Evolutionary conservation across 208 protist genomes (phyloP), one percentile per base, ranked within the genome.

Genomic region (Borovskyia barvae): DNA sequence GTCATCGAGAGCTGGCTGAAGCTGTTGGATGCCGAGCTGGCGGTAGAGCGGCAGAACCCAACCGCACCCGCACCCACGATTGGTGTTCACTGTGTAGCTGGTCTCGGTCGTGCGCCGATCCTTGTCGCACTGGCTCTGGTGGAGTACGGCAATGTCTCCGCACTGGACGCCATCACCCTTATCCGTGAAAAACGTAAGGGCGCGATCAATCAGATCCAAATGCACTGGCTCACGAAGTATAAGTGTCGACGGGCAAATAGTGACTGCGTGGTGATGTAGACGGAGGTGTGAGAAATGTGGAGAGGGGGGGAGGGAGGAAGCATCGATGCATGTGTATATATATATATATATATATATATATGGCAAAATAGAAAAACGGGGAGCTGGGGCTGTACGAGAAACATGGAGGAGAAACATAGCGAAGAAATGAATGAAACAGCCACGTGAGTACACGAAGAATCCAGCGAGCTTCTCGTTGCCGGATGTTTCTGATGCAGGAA

Each of bases 41-140:
- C 35, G 43, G 36, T 33, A 7, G 48, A 56, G 52, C 32, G 57
- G 36, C 25, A 63, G 42, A 12, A 59, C 37, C 77, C 37, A 32
- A 60, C 39, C 8, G 41, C 30, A 15, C 25, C 39, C 2, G 32
- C 46, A 22, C 75, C 75, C 19, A 85, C 80, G 0, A 84, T 97
- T 37, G 92, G 81, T 8, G 90, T 97, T 50, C 94, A 97, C 63
- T 97, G 94, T 64, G 88, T 97, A 3, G 94, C 94, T 7, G 94
- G 94, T 2, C 85, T 97, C 4, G 94, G 94, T 12, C 66, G 94
- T 3, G 94, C 94, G 11, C 93, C 93, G 3, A 92, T 97, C 11
- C 72, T 97, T 8, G 92, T 96, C n/a, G 91, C 94, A 20, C 65
- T 97, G 28, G 89, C 94, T 17, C 69, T 97, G 32, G 87, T 96